Conservation (phyloP, 1,139 yeast species). For the Debaryomyces udenii region DNA sequence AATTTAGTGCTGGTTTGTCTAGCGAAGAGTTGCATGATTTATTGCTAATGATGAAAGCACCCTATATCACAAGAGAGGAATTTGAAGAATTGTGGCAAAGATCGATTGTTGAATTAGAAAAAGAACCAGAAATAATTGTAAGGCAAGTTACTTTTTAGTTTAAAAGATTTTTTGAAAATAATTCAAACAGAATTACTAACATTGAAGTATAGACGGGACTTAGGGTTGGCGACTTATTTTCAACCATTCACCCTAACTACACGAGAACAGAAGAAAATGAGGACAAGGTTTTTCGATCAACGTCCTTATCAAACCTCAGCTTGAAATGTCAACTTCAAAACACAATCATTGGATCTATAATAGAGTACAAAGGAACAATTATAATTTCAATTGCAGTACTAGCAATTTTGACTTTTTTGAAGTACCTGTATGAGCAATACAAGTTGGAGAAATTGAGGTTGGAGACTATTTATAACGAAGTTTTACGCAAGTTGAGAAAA, state of each 20-base stretch:
- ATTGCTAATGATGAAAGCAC: constrained; percentile 58
- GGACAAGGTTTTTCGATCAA: constrained; percentile 67
- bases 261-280: constrained; percentile 34
- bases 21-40: constrained; percentile 60
- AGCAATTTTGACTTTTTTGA: constrained; percentile 20
- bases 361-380: constrained; percentile 44
- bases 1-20: constrained; percentile 54
- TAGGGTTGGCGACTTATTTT: constrained; percentile 27
- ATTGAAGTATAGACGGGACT: constrained; percentile 32
- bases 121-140: constrained; percentile 80
- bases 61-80: constrained; percentile 66
- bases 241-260: constrained; percentile 35
- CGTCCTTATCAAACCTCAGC: constrained; percentile 67
- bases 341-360: constrained; percentile 53
- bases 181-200: constrained; percentile 21
- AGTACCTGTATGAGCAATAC: constrained; percentile 37
- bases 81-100: constrained; percentile 81
- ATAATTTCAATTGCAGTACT: constrained; percentile 26
- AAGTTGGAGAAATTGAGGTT: constrained; percentile 34
- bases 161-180: constrained; percentile 1
- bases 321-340: constrained; percentile 62
- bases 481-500: constrained; percentile 47
- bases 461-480: constrained; percentile 43
- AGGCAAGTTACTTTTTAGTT: constrained; percentile 61
- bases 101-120: constrained; percentile 63